phyloP scores from a whole-genome alignment of 1,284 basidiomycete species.

The Trametes polyzona region DNA sequence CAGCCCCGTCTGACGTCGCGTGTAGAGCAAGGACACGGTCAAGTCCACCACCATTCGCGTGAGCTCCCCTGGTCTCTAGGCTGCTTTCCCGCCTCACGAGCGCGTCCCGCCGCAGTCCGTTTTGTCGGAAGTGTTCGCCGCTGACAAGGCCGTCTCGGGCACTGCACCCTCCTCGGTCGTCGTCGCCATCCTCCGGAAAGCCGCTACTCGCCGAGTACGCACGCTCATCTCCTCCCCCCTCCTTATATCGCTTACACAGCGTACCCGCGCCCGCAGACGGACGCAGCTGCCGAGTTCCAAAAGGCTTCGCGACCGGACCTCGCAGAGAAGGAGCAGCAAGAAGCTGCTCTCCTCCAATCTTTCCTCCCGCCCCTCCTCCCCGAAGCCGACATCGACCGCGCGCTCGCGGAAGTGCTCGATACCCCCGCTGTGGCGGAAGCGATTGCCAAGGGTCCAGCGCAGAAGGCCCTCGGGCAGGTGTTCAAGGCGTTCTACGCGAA shows the following conservation, averaged over 20 bases:
- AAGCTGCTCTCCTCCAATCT: conserved; percentile 55
- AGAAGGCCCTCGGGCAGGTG: conserved; percentile 50
- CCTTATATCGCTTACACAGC: not conserved
- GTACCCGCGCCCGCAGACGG: conserved; percentile 46
- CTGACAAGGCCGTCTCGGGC: conserved; percentile 59
- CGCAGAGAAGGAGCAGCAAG: conserved; percentile 62
- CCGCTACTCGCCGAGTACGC: conserved; percentile 60
- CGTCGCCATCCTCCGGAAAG: conserved; percentile 58
- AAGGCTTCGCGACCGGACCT: conserved; percentile 65
- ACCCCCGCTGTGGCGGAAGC: conserved; percentile 32
- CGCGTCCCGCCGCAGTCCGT: conserved; percentile 50
- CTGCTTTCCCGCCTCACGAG: not conserved
- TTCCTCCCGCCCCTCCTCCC: conserved; percentile 65
- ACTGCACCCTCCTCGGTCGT: conserved; percentile 49
- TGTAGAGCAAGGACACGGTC: conserved; percentile 55
- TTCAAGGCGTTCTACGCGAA: conserved; percentile 65
- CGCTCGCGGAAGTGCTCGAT: conserved; percentile 48
- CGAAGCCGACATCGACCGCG: conserved; percentile 54
- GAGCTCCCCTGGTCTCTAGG: conserved; percentile 22
- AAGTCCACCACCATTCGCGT: conserved; percentile 67
- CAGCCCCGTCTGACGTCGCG: not conserved
- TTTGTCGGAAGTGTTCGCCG: conserved; percentile 67
- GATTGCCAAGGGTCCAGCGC: conserved; percentile 24
- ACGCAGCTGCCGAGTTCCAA: conserved; percentile 59
- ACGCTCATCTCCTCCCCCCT: not conserved